phyloP scores from a whole-genome alignment of 2,329 filamentous ascomycete species.

The Cladorrhinum sp. region DNA sequence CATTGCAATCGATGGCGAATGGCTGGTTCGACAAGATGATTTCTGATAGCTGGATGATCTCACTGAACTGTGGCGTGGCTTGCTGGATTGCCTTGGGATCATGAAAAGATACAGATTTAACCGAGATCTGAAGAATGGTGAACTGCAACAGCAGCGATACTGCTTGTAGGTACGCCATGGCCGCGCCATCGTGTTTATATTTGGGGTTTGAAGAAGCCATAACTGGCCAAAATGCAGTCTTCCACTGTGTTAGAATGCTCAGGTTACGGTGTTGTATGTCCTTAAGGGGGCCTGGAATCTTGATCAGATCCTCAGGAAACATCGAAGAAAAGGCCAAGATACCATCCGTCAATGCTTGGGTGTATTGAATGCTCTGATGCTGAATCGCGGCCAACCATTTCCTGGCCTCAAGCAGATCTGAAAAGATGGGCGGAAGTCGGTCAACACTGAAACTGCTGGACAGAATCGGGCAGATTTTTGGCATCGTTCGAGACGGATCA shows the following conservation, averaged over 20 bases:
- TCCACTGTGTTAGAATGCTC: constrained; percentile 41
- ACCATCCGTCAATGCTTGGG: constrained; percentile 22
- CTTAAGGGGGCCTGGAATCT: constrained; percentile 6
- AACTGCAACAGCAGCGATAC: constrained; percentile 42
- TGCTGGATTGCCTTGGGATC: constrained; percentile 35
- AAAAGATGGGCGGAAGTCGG: constrained; percentile 26
- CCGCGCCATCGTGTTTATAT: constrained; percentile 19
- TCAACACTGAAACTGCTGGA: constrained; percentile 8
- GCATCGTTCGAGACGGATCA: constrained; percentile 15
- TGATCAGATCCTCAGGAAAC: constrained; percentile 16
- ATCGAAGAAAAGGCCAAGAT: constrained; percentile 8
- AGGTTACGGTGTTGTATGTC: constrained; percentile 31
- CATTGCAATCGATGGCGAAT: constrained; percentile 26
- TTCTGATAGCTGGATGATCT: constrained; percentile 40
- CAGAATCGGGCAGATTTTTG: constrained; percentile 12
- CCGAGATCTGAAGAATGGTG: constrained; percentile 41
- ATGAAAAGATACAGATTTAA: constrained; percentile 38
- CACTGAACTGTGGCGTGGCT: constrained; percentile 42
- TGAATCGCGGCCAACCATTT: constrained; percentile 32
- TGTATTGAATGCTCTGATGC: constrained; percentile 29
- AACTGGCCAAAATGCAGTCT: constrained; percentile 37
- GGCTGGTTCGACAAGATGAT: constrained; percentile 34
- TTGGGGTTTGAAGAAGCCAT: constrained; percentile 28
- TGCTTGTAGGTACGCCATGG: constrained; percentile 34
- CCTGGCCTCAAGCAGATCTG: constrained; percentile 28